Percentiles rank a stretch among this genome's conserved stretches.
Conservation (phyloP, 2,329 filamentous ascomycete species). For the Graphilbum fragrans region DNA sequence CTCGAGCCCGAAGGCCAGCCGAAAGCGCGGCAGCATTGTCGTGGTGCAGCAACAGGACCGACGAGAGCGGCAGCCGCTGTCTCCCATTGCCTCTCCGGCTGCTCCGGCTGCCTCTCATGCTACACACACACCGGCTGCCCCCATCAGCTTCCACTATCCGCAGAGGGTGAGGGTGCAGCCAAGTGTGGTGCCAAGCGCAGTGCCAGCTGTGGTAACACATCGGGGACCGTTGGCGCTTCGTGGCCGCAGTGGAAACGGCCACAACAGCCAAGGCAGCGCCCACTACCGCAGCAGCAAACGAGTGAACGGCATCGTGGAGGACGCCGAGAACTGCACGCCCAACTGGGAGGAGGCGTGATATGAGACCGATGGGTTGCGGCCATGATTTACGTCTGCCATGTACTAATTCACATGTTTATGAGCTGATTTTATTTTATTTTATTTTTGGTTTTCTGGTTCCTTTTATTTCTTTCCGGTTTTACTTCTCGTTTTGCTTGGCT, state of each 20-base stretch:
- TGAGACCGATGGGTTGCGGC: background rate
- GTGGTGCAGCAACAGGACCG: slow-evolving; percentile 3
- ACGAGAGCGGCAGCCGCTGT: background rate
- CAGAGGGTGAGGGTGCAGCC: slow-evolving; percentile 12
- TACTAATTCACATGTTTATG: too few species aligned
- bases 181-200: background rate
- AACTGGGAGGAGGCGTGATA: background rate
- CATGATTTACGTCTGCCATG: background rate
- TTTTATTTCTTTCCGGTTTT: too few species aligned
- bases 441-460: too few species aligned
- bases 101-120: background rate
- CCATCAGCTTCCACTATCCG: slow-evolving; percentile 19
- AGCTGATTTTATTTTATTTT: too few species aligned
- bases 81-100: background rate
- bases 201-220: background rate
- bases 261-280: background rate
- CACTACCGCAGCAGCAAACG: background rate
- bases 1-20: background rate
- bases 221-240: too few species aligned
- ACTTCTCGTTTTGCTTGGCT: too few species aligned
- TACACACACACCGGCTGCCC: slow-evolving; percentile 2
- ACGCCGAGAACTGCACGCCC: background rate
- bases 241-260: too few species aligned
- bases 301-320: background rate
- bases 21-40: background rate